Conservation (phyloP, 2,329 filamentous ascomycete species). For the Cladosporium austrohemisphaericum region DNA sequence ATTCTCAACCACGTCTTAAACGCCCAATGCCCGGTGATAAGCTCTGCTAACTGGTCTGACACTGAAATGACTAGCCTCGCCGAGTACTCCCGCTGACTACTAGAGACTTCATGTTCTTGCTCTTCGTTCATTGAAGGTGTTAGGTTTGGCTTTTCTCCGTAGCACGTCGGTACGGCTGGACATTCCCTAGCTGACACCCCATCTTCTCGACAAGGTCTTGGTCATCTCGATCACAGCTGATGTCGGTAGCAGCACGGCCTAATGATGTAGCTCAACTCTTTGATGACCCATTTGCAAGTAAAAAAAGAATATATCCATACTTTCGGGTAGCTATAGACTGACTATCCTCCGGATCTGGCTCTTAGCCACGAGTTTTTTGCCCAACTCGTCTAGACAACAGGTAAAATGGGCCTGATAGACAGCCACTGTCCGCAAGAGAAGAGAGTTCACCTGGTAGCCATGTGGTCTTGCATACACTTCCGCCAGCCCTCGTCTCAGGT, state of each 20-base stretch:
- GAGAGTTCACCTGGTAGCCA: background rate
- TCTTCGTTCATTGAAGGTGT: background rate
- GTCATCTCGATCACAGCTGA: background rate
- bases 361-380: too few species aligned
- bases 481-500: background rate
- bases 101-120: background rate
- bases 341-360: background rate
- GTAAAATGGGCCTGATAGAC: background rate
- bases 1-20: background rate
- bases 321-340: background rate
- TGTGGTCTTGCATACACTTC: conserved; percentile 5
- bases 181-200: background rate
- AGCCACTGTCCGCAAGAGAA: background rate
- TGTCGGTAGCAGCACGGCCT: background rate
- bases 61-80: too few species aligned
- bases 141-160: background rate
- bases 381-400: background rate
- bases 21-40: background rate
- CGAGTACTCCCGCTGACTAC: background rate
- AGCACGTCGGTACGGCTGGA: background rate
- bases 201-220: conserved; percentile 2
- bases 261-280: background rate
- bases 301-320: background rate
- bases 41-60: background rate
- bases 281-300: background rate